Percentiles rank a stretch among this genome's conserved stretches.
Evolutionary conservation across 2,329 filamentous ascomycete genomes (phyloP).

Genomic region (Calonectria ilicicola): DNA sequence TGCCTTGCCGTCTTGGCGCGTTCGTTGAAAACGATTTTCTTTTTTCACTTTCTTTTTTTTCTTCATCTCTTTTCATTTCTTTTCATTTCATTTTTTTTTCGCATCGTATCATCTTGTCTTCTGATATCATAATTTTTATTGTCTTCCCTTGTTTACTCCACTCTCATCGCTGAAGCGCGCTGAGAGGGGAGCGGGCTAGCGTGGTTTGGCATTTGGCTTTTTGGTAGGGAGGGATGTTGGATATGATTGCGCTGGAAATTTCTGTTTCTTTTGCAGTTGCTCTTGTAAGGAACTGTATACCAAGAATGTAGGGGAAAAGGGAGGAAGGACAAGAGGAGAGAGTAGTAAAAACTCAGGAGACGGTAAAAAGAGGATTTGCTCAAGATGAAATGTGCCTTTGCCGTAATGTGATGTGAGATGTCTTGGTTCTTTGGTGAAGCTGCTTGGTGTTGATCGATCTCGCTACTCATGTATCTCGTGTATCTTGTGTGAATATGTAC

Average conservation of each 20-base stretch:
- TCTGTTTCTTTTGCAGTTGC: constrained; percentile 14
- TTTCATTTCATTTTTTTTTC: constrained; percentile 6
- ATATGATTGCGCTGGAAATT: constrained; percentile 19
- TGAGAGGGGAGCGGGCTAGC: constrained; percentile 9
- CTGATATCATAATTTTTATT: constrained; percentile 16
- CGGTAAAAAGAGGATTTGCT: constrained; percentile 16
- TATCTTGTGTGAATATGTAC: no score
- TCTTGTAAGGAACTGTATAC: constrained; percentile 6
- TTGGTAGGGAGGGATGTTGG: constrained; percentile 22
- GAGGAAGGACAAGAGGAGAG: background rate
- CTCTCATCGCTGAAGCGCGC: background rate
- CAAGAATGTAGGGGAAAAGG: constrained; percentile 2
- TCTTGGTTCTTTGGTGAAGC: background rate
- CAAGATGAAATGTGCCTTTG: constrained; percentile 1
- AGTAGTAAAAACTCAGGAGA: constrained; percentile 9
- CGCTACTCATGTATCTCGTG: no score
- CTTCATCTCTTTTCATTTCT: constrained; percentile 9
- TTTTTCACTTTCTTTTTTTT: constrained; percentile 7
- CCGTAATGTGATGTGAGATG: background rate
- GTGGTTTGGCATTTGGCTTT: constrained; percentile 12
- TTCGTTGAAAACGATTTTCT: constrained; percentile 19
- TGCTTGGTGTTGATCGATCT: no score
- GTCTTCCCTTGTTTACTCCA: constrained; percentile 1
- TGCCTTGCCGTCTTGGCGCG: constrained; percentile 28
- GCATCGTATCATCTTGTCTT: constrained; percentile 7